These are phyloP conservation scores for Arthrobotrys sphaeroides DNA, from an alignment of 2,329 filamentous ascomycete species.

Conservation along the genomic window DNA sequence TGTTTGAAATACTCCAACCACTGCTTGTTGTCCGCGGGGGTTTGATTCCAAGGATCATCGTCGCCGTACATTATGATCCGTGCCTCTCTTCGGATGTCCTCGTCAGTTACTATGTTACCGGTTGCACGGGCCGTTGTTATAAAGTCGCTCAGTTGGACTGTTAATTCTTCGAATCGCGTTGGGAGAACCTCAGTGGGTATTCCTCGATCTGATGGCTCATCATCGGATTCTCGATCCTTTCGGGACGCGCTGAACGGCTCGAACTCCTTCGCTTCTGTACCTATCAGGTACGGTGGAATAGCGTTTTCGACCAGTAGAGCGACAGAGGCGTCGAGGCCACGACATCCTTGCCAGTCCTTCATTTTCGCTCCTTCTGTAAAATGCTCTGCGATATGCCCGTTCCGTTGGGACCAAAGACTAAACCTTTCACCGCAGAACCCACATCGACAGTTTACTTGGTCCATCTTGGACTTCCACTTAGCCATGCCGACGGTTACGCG, in stretches of 20 bases:
- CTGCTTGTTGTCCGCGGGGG: conserved; percentile 67
- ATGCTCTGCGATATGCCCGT: conserved; percentile 73
- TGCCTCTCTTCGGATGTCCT: conserved; percentile 68
- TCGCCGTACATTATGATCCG: conserved; percentile 71
- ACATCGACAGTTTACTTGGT: conserved; percentile 71
- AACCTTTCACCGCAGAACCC: conserved; percentile 73
- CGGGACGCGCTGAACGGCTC: conserved; percentile 65
- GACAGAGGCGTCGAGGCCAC: conserved; percentile 72
- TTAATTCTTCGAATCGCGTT: conserved; percentile 61
- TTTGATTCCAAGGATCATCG: conserved; percentile 73
- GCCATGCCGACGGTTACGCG: conserved; percentile 71
- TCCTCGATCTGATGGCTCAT: conserved; percentile 72
- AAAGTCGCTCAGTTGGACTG: conserved; percentile 68
- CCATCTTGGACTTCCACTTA: conserved; percentile 70
- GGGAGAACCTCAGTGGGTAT: conserved; percentile 60
- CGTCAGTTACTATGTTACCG: conserved; percentile 66
- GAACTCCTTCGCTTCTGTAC: conserved; percentile 56
- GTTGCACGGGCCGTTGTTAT: conserved; percentile 63
- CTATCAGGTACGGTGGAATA: conserved; percentile 71
- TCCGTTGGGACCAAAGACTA: conserved; percentile 70
- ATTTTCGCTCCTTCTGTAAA: conserved; percentile 74
- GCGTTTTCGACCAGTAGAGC: conserved; percentile 73
- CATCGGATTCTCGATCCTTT: conserved; percentile 66
- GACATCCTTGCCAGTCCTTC: conserved; percentile 76
- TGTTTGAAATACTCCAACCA: conserved; percentile 69